Evolutionary conservation across 2,329 filamentous ascomycete species (phyloP), one percentile per base, ranked within the genome.

Genomic region (Teratosphaeria nubilosa): DNA sequence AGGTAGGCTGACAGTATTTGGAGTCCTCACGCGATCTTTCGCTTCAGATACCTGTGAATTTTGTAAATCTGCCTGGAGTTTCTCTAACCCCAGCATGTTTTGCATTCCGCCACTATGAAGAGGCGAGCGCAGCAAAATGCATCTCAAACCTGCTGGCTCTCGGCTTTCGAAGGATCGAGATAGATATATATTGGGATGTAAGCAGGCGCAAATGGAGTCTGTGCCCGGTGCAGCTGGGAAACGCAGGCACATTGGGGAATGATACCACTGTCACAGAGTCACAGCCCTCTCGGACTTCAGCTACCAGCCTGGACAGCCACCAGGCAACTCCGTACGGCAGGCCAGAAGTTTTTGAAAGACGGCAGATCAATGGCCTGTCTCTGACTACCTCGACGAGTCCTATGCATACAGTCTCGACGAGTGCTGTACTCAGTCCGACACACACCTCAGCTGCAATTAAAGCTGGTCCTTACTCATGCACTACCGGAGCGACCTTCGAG

Each of bases 151-250:
- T 87, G 1, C 73, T 87, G 30, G 78, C 79, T 0, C 71, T 79
- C n/a, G 82, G 82, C 5, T 86, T 83, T 64, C 76, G 78, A 45
- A 76, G 80, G 51, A 76, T 86, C 52, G 71, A 80, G 51, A 70
- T 86, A 30, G 85, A 87, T 68, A 64, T 86, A 13, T 87, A 84
- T 65, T 87, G 85, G 85, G 84, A 86, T 62, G 66, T 76, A 25
- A 75, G 72, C 31, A 75, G 78, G 30, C 71, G 70, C 32, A 67
- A 75, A 48, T 87, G 84, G 82, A 81, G 76, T 54, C 76, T 87
- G 20, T 87, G 85, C 67, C 85, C 85, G 0, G 81, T 81, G 2
- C 69, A 78, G 52, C 73, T 84, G 56, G 37, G 62, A 65, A 30
- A 64, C 65, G 9, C 62, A 62, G 11, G 61, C 31, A 10, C 57